These are phyloP conservation scores for Atkinsonella texensis DNA, from an alignment of 2,329 filamentous ascomycete species.

Conservation along the genomic window DNA sequence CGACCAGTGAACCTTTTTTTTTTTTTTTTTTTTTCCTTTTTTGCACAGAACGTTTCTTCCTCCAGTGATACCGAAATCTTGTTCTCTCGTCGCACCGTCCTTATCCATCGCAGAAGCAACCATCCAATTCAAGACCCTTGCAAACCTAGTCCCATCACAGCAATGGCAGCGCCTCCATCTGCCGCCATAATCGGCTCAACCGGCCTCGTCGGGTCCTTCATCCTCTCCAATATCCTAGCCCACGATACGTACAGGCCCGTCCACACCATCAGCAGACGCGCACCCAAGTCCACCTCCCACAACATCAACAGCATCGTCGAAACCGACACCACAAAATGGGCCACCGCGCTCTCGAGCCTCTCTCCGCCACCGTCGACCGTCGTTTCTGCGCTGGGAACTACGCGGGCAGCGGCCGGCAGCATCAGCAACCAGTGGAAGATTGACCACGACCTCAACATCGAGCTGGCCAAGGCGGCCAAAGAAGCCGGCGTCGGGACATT, in stretches of 20 bases:
- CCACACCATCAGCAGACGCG: constrained; percentile 54
- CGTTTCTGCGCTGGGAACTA: constrained; percentile 73
- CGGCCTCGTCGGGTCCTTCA: constrained; percentile 59
- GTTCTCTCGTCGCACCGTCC: too few species aligned
- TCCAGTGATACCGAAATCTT: too few species aligned
- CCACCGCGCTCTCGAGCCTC: constrained; percentile 42
- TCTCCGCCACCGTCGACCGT: constrained; percentile 48
- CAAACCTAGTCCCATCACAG: neutral
- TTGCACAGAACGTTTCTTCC: too few species aligned
- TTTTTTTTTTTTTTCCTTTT: too few species aligned
- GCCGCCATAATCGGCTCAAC: constrained; percentile 51
- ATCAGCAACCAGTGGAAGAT: constrained; percentile 75
- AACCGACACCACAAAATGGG: constrained; percentile 58
- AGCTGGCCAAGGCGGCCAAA: constrained; percentile 64
- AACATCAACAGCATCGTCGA: constrained; percentile 54
- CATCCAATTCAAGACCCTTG: too few species aligned
- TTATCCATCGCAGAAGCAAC: too few species aligned
- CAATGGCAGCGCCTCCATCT: constrained; percentile 12
- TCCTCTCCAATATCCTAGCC: constrained; percentile 54
- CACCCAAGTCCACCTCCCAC: constrained; percentile 40
- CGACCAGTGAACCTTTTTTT: too few species aligned
- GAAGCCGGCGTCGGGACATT: constrained; percentile 60
- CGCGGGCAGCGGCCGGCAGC: constrained; percentile 60
- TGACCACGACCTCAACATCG: constrained; percentile 76
- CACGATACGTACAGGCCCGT: constrained; percentile 40